Evolutionary conservation across 225 moss, liverwort and hornwort species (phyloP), one percentile per base, ranked within the genome.

Genomic region (Pseudisothecium myosuroides): DNA sequence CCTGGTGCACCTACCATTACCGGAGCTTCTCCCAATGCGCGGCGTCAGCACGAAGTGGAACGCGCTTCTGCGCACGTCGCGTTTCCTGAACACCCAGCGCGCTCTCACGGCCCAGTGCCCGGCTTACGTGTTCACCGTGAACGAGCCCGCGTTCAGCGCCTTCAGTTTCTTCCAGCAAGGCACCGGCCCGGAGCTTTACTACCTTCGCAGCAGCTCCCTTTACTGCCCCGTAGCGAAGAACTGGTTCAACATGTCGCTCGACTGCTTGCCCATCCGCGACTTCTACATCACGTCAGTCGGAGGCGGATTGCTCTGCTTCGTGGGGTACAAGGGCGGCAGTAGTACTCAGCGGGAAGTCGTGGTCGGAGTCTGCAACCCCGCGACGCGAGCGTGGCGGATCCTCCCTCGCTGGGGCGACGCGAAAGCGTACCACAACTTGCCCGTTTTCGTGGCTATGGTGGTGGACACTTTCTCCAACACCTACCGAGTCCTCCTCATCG

Each of bases 381-480:
- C 92, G 28, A 92, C 89, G 12, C 68, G 89, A 28, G 16, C 82
- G 13, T 92, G 91, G 87, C 86, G 87, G 6, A 47, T 84, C 54
- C 87, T 92, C 1, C 92, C 92, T 6, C 56, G 28, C 29, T 85
- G 92, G 91, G 75, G 74, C 11, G 64, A 55, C 31, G 28, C 63
- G 6, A 65, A 73, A 26, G 49, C 26, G 7, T 52, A 56, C 27
- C 31, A 84, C 54, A 81, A 89, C 60, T 76, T 92, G 60, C 92
- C 92, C 7, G 81, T n/a, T 34, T 92, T 92, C 77, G 92, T 92
- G 79, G 91, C 92, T 61, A 91, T 92, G 85, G 81, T 92, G 84
- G 89, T 87, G 72, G 87, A 92, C 28, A 67, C 77, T 28, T 7
- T 56, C 80, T 54, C 32, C 20, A 17, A 61, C 10, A 16, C 68